Base-by-base conservation (phyloP, 345 rosid species). In the Isatis tinctoria region DNA sequence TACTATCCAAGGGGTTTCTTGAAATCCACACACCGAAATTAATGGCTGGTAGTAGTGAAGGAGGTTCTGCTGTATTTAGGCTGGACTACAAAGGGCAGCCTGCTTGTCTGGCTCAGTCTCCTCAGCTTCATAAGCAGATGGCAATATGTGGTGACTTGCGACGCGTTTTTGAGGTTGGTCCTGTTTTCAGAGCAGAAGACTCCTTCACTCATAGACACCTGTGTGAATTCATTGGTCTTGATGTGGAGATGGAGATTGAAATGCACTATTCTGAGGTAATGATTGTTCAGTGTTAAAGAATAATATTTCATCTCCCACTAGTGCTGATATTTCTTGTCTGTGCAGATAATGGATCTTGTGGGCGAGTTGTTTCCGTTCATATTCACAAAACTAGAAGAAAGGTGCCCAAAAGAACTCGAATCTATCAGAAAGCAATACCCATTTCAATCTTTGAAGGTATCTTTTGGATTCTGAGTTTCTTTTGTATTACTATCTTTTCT, bases 171-270 rank as follows among this genome's bases (percentile, higher is more conserved):
- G 93, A 83, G 87, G 74, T 85, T 7, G 97, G 97, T 54, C 87
- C 89, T n/a, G 97, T 88, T 81, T 90, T 86, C 72, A 86, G 95
- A 72, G 96, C 93, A 1, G 96, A 92, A 77, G 84, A 92, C 71
- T 92, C 98, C 0, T 85, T 35, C 72, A 88, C 95, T 13, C 96
- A 87, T 67, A 80, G 93, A 74, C 98, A 88, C 71, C 75, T 88
- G 67, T 87, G 93, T 40, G 88, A 90, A 67, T 90, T 90, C 65
- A 82, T 82, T 0, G 93, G 98, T 47, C 91, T 90, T 83, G 91
- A 92, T 83, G 87, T 84, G 60, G 95, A 92, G 73, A 86, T 88
- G 92, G 91, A 86, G 83, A 92, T 54, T n/a, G n/a, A n/a, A 16
- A 27, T 5, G 13, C 35, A 53, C 59, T 53, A 53, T 3, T 27